A percentile compares a stretch with the other conserved stretches of the same genome.
Evolutionary conservation across 148 eudicot genomes (phyloP).

Genomic region (Linanthus parryae): DNA sequence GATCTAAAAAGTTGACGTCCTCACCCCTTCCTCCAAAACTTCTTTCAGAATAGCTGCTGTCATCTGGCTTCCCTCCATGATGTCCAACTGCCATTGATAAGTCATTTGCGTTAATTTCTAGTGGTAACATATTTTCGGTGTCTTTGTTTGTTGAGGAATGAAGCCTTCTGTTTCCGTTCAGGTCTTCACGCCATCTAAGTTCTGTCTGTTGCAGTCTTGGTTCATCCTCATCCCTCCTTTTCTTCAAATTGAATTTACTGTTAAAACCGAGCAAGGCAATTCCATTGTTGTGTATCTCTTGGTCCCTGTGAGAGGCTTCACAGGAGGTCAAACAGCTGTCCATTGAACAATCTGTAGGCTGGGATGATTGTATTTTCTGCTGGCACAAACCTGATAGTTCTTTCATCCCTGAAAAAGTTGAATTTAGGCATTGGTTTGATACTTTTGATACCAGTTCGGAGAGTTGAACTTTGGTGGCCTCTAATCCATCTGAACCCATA

Average conservation of each 20-base stretch:
- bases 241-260: constrained; percentile 19
- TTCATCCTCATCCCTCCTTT: constrained; percentile 22
- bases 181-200: constrained; percentile 17
- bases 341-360: constrained; percentile 48
- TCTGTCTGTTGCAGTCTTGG: constrained; percentile 17
- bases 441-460: constrained; percentile 75
- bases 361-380: constrained; percentile 42
- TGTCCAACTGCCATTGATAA: constrained; percentile 60
- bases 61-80: constrained; percentile 32
- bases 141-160: constrained; percentile 19
- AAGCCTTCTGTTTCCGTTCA: constrained; percentile 26
- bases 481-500: constrained; percentile 61
- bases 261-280: constrained; percentile 37
- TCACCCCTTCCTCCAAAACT: constrained; percentile 15
- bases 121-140: constrained; percentile 20
- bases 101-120: constrained; percentile 21
- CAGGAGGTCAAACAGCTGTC: constrained; percentile 82
- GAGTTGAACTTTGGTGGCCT: constrained; percentile 72
- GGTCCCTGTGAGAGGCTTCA: constrained; percentile 54
- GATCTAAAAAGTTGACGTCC: constrained; percentile 12
- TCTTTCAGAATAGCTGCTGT: constrained; percentile 12
- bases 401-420: constrained; percentile 52
- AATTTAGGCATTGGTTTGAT: constrained; percentile 57
- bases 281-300: constrained; percentile 43
- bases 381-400: constrained; percentile 36